phyloP scores from a whole-genome alignment of 805 yeast genomes.

The Starmerella etchellsii region DNA sequence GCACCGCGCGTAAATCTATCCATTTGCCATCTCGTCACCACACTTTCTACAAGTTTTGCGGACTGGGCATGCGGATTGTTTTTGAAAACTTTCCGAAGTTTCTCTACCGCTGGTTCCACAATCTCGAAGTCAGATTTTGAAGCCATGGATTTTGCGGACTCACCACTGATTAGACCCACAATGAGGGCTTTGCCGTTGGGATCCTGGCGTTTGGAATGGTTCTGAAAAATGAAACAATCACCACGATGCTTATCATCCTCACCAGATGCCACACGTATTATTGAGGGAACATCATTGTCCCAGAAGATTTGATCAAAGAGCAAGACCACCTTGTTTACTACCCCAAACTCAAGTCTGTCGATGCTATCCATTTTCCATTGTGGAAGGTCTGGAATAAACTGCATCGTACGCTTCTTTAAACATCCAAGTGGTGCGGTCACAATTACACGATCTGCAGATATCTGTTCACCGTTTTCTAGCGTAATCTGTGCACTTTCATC shows the following conservation, averaged over 20 bases:
- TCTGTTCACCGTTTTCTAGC: slow-evolving; percentile 31
- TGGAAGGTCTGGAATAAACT: slow-evolving; percentile 33
- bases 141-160: slow-evolving; percentile 27
- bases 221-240: slow-evolving; percentile 30
- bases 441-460: slow-evolving; percentile 31
- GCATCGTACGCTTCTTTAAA: slow-evolving; percentile 28
- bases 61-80: slow-evolving; percentile 13
- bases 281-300: slow-evolving; percentile 27
- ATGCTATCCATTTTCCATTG: slow-evolving; percentile 31
- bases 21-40: slow-evolving; percentile 61
- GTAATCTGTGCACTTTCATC: slow-evolving; percentile 26
- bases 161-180: slow-evolving; percentile 31
- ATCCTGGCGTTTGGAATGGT: slow-evolving; percentile 24
- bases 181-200: slow-evolving; percentile 28
- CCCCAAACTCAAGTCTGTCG: slow-evolving; percentile 31
- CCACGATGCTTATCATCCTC: slow-evolving; percentile 23
- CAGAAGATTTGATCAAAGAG: slow-evolving; percentile 30
- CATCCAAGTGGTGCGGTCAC: slow-evolving; percentile 33
- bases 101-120: slow-evolving; percentile 25
- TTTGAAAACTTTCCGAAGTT: slow-evolving; percentile 24
- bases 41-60: slow-evolving; percentile 27
- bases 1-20: slow-evolving; percentile 76
- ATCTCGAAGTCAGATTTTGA: slow-evolving; percentile 26
- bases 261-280: slow-evolving; percentile 24
- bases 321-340: slow-evolving; percentile 30